Base-by-base conservation (phyloP, 2,329 filamentous ascomycete genomes). In the Geosmithia putterillii region DNA sequence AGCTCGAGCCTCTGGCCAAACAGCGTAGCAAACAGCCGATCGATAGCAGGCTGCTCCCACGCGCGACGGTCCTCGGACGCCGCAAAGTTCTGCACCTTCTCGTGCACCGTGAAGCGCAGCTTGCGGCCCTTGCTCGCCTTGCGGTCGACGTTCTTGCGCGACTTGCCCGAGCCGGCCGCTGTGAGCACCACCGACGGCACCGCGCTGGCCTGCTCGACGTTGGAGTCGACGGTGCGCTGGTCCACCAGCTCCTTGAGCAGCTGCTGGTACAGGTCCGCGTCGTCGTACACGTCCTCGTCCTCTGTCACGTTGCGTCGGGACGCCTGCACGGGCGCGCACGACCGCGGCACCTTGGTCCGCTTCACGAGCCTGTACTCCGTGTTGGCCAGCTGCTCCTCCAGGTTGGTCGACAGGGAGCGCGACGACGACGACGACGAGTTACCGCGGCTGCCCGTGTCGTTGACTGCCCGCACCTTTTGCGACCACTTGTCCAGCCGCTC, bases 61-160 rank as follows among this genome's bases (percentile, higher is more conserved):
- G 61, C 64, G 3, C 83, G 73, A 43, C 86, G 71, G 58, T 94
- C 85, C 59, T 95, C 87, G 0, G 88, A 81, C 10, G 89, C 89
- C 88, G 95, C 95, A 57, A 96, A 96, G 61, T 95, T 95, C 66
- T 95, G 86, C 56, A 98, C 63, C 69, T 96, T 96, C 67, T 96
- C 90, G 57, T 96, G 89, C 39, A 95, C 87, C 15, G 86, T 92
- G 63, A 90, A 98, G 35, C 87, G 75, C 73, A 98, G 76, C 67
- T 95, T 95, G 41, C 92, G 73, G 6, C 92, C 92, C 64, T 96
- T 96, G 59, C 86, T 94, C 1, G 92, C 92, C 59, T 89, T 92
- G 18, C 89, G 89, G 60, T 98, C 92, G 4, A 96, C 85, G 23
- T 81, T 76, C 57, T 86, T 84, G 63, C 84, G 83, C 46, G 83